Conservation (phyloP, 2,329 filamentous ascomycete genomes). For the Graphilbum sp. region DNA sequence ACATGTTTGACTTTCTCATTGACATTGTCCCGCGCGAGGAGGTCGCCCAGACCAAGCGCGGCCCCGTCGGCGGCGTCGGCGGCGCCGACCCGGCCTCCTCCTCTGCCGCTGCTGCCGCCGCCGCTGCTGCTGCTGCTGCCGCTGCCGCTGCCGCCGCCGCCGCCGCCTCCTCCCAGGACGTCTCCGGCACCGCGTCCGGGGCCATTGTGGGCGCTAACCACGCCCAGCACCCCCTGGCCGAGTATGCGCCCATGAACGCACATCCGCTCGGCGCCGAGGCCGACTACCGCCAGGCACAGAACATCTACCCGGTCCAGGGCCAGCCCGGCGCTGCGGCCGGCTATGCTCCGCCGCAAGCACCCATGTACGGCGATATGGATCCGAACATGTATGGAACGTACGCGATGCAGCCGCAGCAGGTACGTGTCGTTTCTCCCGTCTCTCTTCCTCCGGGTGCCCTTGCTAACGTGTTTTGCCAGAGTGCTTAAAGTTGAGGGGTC, state of each 20-base stretch:
- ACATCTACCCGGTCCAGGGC: constrained; percentile 70
- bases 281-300: constrained; percentile 63
- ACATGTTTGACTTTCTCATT: constrained; percentile 99
- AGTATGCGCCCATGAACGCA: constrained; percentile 41
- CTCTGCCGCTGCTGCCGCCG: constrained; percentile 2
- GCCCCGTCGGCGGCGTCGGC: constrained; percentile 27
- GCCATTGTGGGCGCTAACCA: constrained; percentile 37
- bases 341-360: constrained; percentile 62
- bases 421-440: too few species aligned
- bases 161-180: constrained; percentile 20
- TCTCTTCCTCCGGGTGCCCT: too few species aligned
- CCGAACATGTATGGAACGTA: constrained; percentile 68
- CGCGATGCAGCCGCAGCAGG: constrained; percentile 68
- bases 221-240: constrained; percentile 26
- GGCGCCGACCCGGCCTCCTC: too few species aligned
- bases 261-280: constrained; percentile 51
- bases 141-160: constrained; percentile 6
- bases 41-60: constrained; percentile 69
- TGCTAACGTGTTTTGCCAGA: too few species aligned
- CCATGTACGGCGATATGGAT: constrained; percentile 69
- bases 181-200: constrained; percentile 31
- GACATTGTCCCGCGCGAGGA: constrained; percentile 97
- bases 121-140: constrained; percentile 8
- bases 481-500: neutral
- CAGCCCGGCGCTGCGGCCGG: constrained; percentile 53